Conservation (phyloP, 257 asterid species). For the Forsythia suspensa region DNA sequence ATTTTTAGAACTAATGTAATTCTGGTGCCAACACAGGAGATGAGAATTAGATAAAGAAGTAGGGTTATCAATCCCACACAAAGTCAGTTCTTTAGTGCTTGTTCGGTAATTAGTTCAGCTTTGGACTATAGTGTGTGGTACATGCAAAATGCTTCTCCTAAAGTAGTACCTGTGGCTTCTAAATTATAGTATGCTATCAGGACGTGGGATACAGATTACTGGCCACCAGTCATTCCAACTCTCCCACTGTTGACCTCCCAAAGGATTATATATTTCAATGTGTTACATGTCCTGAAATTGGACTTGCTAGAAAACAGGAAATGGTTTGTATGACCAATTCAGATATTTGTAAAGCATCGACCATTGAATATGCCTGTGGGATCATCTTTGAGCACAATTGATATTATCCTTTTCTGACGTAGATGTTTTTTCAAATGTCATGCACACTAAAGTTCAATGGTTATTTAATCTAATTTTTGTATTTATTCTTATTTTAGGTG, state of each 20-base stretch:
- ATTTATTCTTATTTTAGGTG: constrained; percentile 61
- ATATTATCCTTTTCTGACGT: background rate
- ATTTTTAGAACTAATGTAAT: background rate
- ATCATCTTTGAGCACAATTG: no score
- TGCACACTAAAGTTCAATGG: background rate
- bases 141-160: background rate
- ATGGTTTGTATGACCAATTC: constrained; percentile 4
- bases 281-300: background rate
- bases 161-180: background rate
- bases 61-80: background rate
- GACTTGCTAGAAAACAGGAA: background rate
- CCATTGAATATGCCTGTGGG: background rate
- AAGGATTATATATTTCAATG: background rate
- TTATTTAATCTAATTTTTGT: constrained; percentile 1
- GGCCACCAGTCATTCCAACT: background rate
- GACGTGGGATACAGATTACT: background rate
- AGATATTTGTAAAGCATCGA: background rate
- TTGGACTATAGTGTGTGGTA: background rate
- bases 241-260: background rate
- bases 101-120: background rate
- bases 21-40: constrained; percentile 1
- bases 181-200: background rate
- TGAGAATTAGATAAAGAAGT: background rate
- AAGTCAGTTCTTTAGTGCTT: background rate
- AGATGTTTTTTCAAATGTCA: background rate